A percentile compares a stretch with the other conserved stretches of the same genome.
phyloP scores from a whole-genome alignment of 2,329 filamentous ascomycete genomes.

The Neonectria magnoliae region DNA sequence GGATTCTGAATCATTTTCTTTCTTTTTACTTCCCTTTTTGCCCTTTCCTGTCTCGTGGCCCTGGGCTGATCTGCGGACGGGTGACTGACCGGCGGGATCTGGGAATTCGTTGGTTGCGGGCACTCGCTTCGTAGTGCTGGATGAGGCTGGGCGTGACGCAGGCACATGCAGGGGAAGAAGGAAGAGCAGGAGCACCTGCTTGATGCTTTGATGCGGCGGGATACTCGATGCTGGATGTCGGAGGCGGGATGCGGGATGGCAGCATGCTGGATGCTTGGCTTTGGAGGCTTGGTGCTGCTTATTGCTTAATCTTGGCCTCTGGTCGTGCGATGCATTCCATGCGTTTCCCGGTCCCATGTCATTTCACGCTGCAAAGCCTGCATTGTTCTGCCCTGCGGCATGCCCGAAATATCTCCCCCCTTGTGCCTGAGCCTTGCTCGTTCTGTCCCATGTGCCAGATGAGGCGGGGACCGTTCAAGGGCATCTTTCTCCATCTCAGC shows the following conservation, averaged over 20 bases:
- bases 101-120: constrained; percentile 14
- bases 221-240: neutral
- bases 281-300: neutral
- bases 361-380: neutral
- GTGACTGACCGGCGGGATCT: constrained; percentile 23
- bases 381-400: neutral
- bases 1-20: constrained; percentile 4
- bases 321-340: neutral
- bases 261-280: neutral
- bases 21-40: constrained; percentile 8
- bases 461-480: constrained; percentile 3
- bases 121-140: neutral
- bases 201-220: constrained; percentile 6
- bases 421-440: constrained; percentile 1
- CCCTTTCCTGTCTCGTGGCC: constrained; percentile 18
- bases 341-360: neutral
- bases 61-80: constrained; percentile 24
- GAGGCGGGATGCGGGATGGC: neutral
- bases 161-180: constrained; percentile 32
- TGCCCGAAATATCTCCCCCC: constrained; percentile 22
- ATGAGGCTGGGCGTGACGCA: constrained; percentile 24
- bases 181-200: constrained; percentile 29
- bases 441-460: constrained; percentile 12
- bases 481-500: neutral
- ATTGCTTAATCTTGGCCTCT: neutral